phyloP scores from a whole-genome alignment of 495 filamentous ascomycete species.

The Aspergillus biplanus region DNA sequence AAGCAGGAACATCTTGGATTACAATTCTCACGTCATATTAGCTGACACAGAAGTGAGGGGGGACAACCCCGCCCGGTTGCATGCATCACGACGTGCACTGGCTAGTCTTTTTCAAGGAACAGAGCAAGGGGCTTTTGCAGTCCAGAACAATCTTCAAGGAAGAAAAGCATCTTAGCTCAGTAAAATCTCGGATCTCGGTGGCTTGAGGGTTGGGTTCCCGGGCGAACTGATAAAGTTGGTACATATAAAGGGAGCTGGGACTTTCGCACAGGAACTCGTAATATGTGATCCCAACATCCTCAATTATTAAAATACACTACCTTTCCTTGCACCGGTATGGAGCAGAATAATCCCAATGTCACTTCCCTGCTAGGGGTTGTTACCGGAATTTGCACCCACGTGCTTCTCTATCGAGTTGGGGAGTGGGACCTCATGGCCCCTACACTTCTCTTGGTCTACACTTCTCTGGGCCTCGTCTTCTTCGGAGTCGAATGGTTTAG shows the following conservation, averaged over 20 bases:
- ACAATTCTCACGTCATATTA: no score
- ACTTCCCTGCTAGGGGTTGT: neutral
- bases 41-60: no score
- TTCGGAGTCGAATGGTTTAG: neutral
- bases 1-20: no score
- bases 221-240: no score
- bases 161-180: no score
- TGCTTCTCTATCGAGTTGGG: constrained; percentile 6
- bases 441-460: neutral
- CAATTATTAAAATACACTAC: neutral
- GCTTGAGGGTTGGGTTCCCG: no score
- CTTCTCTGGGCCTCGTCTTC: neutral
- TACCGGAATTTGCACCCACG: constrained; percentile 7
- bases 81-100: no score
- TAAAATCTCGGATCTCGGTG: no score
- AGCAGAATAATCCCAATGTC: neutral
- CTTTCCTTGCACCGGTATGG: neutral
- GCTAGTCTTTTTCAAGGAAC: no score
- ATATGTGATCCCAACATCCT: neutral
- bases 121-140: no score
- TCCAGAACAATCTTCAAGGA: no score
- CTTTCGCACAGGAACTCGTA: neutral
- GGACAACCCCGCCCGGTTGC: no score
- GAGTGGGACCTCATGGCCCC: constrained; percentile 8
- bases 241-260: neutral